A percentile compares a stretch with the other conserved stretches of the same genome.
These are phyloP conservation scores for Fraxinus paxiana DNA, from an alignment of 305 asterid species.

Conservation along the genomic window DNA sequence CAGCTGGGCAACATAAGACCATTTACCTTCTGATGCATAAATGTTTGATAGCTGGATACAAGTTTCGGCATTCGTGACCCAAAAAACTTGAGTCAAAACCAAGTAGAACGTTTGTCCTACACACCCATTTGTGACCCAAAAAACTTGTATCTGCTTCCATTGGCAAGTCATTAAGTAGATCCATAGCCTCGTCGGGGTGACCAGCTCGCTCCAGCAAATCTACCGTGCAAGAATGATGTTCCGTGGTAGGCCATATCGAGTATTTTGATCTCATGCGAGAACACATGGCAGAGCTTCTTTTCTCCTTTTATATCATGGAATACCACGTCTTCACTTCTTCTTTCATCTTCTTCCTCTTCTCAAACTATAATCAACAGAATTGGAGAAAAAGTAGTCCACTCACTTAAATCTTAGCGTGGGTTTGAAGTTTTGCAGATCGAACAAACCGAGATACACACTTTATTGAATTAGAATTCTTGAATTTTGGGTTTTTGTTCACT, in stretches of 20 bases:
- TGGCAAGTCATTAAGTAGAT: slow-evolving; percentile 48
- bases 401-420: not conserved
- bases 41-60: slow-evolving; percentile 56
- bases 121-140: slow-evolving; percentile 77
- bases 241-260: too few species aligned
- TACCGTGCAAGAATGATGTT: too few species aligned
- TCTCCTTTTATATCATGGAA: slow-evolving; percentile 64
- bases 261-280: not conserved
- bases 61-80: slow-evolving; percentile 28
- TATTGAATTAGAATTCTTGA: not conserved
- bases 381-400: not conserved
- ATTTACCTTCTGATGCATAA: slow-evolving; percentile 57
- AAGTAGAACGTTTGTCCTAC: slow-evolving; percentile 48
- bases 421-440: not conserved
- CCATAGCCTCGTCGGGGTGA: slow-evolving; percentile 45
- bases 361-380: not conserved
- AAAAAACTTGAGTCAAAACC: slow-evolving; percentile 37
- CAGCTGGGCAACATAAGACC: slow-evolving; percentile 51
- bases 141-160: slow-evolving; percentile 51
- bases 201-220: slow-evolving; percentile 46
- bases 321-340: slow-evolving; percentile 40
- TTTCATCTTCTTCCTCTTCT: not conserved
- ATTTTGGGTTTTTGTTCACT: not conserved
- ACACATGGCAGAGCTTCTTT: slow-evolving; percentile 46
- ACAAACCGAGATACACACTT: not conserved